These are phyloP conservation scores for Yamadazyma spencermartinsiae DNA, from an alignment of 1,139 yeast genomes.

Conservation along the genomic window DNA sequence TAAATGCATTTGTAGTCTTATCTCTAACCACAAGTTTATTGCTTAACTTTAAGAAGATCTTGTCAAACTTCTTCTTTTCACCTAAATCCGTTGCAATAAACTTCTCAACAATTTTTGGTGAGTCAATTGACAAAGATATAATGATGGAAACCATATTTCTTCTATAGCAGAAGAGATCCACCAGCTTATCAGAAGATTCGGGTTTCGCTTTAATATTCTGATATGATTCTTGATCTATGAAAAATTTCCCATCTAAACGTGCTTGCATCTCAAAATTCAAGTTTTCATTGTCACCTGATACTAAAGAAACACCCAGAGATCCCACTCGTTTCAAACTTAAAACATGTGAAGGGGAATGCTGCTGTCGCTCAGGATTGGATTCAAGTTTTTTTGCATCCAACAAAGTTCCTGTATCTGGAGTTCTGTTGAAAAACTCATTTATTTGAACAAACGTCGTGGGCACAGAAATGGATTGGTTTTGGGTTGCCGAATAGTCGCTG, in stretches of 20 bases:
- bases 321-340: background rate
- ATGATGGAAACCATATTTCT: background rate
- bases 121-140: background rate
- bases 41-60: background rate
- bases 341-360: background rate
- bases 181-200: background rate
- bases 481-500: background rate
- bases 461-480: background rate
- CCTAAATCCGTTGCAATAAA: background rate
- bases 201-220: background rate
- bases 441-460: background rate
- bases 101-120: background rate
- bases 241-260: conserved; percentile 1
- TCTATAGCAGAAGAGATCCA: background rate
- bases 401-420: too few relatives aligned
- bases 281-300: background rate
- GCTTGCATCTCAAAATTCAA: background rate
- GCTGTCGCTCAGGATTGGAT: background rate
- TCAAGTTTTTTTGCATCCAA: too few relatives aligned
- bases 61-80: background rate
- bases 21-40: background rate
- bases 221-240: background rate
- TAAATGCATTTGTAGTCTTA: background rate
- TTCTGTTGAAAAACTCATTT: background rate
- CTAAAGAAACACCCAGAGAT: background rate